These are phyloP conservation scores for Xerocomus potaroensis DNA, from an alignment of 768 basidiomycete species.

Conservation along the genomic window DNA sequence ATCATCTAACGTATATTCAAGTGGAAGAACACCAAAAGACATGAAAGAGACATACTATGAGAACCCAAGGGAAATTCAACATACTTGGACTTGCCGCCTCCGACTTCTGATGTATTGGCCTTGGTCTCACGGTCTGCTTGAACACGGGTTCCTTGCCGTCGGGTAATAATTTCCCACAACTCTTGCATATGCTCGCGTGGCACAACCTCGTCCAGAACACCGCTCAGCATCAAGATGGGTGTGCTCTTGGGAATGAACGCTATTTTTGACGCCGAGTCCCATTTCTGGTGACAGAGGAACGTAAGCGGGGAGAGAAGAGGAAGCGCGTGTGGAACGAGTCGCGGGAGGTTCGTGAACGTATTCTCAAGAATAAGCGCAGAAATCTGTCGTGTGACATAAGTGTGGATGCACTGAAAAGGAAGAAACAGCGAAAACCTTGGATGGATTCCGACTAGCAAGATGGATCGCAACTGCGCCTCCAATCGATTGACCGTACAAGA, in stretches of 20 bases:
- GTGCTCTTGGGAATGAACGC: slow-evolving; percentile 55
- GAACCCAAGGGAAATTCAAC: slow-evolving; percentile 51
- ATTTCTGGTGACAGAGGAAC: slow-evolving; percentile 82
- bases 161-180: slow-evolving; percentile 57
- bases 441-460: slow-evolving; percentile 73
- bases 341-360: slow-evolving; percentile 83
- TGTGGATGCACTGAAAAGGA: background rate
- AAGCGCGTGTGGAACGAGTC: slow-evolving; percentile 75
- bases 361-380: slow-evolving; percentile 85
- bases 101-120: slow-evolving; percentile 41
- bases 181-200: slow-evolving; percentile 54
- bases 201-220: slow-evolving; percentile 52
- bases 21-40: background rate
- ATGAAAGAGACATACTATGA: slow-evolving; percentile 45
- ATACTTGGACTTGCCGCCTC: slow-evolving; percentile 51
- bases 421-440: slow-evolving; percentile 44
- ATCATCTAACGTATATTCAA: slow-evolving; percentile 38
- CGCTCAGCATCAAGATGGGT: slow-evolving; percentile 82
- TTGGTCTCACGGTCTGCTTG: slow-evolving; percentile 19
- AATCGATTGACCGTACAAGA: slow-evolving; percentile 82
- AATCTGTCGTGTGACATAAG: slow-evolving; percentile 44
- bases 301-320: slow-evolving; percentile 70
- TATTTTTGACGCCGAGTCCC: slow-evolving; percentile 74
- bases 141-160: slow-evolving; percentile 39
- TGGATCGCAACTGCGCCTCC: slow-evolving; percentile 93